Evolutionary conservation across 768 basidiomycete genomes (phyloP).

Genomic region (Auricularia sp.): DNA sequence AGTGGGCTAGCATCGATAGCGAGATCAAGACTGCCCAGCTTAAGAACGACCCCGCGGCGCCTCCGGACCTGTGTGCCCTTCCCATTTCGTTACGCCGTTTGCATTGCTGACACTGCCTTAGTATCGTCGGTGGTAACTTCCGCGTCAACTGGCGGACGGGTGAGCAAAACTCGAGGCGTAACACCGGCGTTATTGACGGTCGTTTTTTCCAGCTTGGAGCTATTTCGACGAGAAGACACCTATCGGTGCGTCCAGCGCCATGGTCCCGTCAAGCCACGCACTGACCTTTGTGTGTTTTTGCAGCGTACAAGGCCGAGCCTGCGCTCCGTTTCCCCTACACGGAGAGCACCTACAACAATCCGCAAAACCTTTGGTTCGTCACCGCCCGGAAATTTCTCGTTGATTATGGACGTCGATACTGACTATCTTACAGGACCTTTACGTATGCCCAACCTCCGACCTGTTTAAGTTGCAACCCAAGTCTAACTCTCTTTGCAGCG

Average conservation of each 20-base stretch:
- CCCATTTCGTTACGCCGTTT: conserved; percentile 9
- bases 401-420: too few species aligned
- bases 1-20: background rate
- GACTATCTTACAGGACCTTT: too few species aligned
- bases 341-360: conserved; percentile 51
- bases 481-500: too few species aligned
- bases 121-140: conserved; percentile 25
- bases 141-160: conserved; percentile 37
- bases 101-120: conserved; percentile 12
- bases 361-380: conserved; percentile 39
- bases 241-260: conserved; percentile 23
- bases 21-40: background rate
- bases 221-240: conserved; percentile 30
- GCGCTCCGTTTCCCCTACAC: conserved; percentile 53
- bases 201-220: conserved; percentile 28
- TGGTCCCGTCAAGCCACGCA: conserved; percentile 8
- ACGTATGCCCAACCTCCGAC: too few species aligned
- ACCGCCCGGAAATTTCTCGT: too few species aligned
- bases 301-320: background rate
- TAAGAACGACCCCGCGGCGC: conserved; percentile 2
- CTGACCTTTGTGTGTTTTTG: background rate
- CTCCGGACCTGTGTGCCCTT: conserved; percentile 23
- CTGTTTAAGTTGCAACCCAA: too few species aligned
- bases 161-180: too few species aligned
- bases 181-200: too few species aligned